Conservation (phyloP, 164 flowering plant species). For the Umbellularia californica region DNA sequence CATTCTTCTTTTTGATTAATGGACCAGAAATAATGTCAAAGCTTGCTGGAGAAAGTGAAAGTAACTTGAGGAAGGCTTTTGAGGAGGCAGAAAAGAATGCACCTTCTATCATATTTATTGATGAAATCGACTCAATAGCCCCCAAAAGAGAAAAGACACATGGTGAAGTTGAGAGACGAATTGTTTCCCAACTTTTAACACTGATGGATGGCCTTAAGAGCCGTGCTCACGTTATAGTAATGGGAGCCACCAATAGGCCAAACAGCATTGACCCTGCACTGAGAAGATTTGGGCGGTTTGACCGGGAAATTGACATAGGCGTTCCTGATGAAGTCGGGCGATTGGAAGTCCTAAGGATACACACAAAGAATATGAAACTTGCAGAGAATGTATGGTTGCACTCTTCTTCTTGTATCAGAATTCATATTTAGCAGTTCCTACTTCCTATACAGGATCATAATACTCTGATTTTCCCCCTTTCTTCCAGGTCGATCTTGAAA, state of each 20-base stretch:
- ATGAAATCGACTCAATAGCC: constrained; percentile 67
- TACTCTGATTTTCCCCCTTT: neutral
- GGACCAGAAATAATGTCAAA: constrained; percentile 37
- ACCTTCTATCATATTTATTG: constrained; percentile 64
- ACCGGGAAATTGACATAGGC: constrained; percentile 65
- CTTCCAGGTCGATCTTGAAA: constrained; percentile 63
- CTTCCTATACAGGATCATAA: neutral
- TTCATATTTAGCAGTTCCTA: neutral
- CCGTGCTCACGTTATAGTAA: constrained; percentile 64
- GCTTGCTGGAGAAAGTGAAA: constrained; percentile 32
- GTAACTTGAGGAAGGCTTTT: constrained; percentile 46
- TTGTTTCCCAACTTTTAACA: constrained; percentile 61
- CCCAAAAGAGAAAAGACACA: constrained; percentile 73
- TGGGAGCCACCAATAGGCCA: constrained; percentile 68
- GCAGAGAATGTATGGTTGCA: constrained; percentile 46
- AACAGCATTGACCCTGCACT: constrained; percentile 67
- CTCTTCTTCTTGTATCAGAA: neutral
- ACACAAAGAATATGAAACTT: constrained; percentile 72
- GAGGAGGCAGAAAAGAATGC: constrained; percentile 77
- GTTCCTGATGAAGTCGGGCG: constrained; percentile 72
- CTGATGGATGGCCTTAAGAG: constrained; percentile 67
- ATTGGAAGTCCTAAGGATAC: constrained; percentile 59
- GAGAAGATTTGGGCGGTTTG: constrained; percentile 71
- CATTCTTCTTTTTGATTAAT: constrained; percentile 31
- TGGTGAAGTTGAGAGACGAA: constrained; percentile 78